Evolutionary conservation across 768 basidiomycete species (phyloP).

Genomic region (Termitomyces sp.): DNA sequence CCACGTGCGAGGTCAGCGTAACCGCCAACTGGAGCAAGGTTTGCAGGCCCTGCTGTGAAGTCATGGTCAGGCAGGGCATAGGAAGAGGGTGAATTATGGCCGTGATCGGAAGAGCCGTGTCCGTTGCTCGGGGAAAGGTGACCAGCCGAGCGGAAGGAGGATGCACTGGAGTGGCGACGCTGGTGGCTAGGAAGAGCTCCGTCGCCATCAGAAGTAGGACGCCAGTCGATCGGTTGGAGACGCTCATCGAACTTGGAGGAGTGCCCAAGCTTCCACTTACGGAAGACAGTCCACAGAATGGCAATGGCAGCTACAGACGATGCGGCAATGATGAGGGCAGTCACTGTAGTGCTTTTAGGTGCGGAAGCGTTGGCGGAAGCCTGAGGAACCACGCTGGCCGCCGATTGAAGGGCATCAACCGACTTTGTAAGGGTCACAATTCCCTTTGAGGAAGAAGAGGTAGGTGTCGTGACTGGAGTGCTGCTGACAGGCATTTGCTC

Average conservation of each 20-base stretch:
- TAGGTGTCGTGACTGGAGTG: slow-evolving; percentile 18
- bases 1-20: slow-evolving; percentile 82
- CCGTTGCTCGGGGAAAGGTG: slow-evolving; percentile 26
- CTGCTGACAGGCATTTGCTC: slow-evolving; percentile 11
- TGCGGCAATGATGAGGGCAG: slow-evolving; percentile 66
- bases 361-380: slow-evolving; percentile 21
- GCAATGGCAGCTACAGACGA: slow-evolving; percentile 61
- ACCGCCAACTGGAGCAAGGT: slow-evolving; percentile 65
- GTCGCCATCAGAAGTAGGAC: slow-evolving; percentile 54
- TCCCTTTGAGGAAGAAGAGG: slow-evolving; percentile 9
- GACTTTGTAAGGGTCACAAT: slow-evolving; percentile 25
- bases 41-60: slow-evolving; percentile 59
- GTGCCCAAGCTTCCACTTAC: slow-evolving; percentile 87
- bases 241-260: slow-evolving; percentile 79
- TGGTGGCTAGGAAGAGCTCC: slow-evolving; percentile 46
- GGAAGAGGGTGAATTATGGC: slow-evolving; percentile 25
- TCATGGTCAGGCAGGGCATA: slow-evolving; percentile 66
- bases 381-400: slow-evolving; percentile 23
- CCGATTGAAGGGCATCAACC: slow-evolving; percentile 23
- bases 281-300: slow-evolving; percentile 85
- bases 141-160: slow-evolving; percentile 64
- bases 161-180: slow-evolving; percentile 51
- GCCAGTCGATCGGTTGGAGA: slow-evolving; percentile 86
- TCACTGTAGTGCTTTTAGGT: slow-evolving; percentile 41
- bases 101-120: slow-evolving; percentile 24